Evolutionary conservation across 495 filamentous ascomycete genomes (phyloP).

Genomic region (Hypoxylon perforatum): DNA sequence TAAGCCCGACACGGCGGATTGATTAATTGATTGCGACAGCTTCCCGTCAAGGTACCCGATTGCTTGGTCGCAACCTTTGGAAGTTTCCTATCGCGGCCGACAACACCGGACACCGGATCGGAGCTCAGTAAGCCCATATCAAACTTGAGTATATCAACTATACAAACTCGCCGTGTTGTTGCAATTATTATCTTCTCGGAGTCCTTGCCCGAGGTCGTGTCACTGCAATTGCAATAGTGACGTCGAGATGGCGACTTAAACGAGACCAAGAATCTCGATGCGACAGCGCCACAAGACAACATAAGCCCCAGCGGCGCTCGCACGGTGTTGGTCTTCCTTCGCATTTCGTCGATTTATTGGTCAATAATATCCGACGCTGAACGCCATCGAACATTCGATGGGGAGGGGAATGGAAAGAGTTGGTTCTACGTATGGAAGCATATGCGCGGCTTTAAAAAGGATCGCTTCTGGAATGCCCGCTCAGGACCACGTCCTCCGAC

Average conservation of each 20-base stretch:
- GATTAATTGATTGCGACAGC: slow-evolving; percentile 2
- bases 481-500: neutral
- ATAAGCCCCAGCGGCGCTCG: neutral
- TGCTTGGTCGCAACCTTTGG: slow-evolving; percentile 6
- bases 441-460: neutral
- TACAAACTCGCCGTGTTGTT: neutral
- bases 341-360: neutral
- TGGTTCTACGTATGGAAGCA: neutral
- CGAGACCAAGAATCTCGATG: slow-evolving; percentile 22
- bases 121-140: neutral
- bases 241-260: neutral
- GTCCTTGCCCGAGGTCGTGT: neutral
- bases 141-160: neutral
- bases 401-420: neutral
- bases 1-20: slow-evolving; percentile 8
- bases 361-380: neutral
- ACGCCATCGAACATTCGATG: slow-evolving; percentile 11
- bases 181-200: neutral
- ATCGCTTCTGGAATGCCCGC: neutral
- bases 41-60: slow-evolving; percentile 10
- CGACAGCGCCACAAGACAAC: slow-evolving; percentile 6
- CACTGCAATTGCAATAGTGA: slow-evolving; percentile 2
- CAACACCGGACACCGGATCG: neutral
- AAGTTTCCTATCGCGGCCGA: slow-evolving; percentile 7
- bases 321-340: slow-evolving; percentile 3